Base-by-base conservation (phyloP, 2,329 filamentous ascomycete species). In the Magnaporthiopsis rhizophila region DNA sequence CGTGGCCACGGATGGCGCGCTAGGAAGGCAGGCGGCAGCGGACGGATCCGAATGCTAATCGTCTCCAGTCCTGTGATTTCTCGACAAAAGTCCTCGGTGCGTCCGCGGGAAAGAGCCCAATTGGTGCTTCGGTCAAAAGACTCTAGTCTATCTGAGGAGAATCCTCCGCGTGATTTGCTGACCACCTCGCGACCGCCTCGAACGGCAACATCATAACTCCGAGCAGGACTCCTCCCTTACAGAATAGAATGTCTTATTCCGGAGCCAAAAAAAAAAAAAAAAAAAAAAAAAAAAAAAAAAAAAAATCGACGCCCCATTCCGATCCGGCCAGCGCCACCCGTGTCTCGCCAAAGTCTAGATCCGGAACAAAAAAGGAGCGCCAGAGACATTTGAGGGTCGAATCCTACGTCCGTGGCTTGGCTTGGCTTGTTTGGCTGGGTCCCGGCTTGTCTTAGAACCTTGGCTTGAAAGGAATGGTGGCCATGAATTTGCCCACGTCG, bases 401-500 rank as follows among this genome's bases (percentile, higher is more conserved):
- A 53, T 53, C 45, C 45, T 21, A 3, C 45, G 21, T 24, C 45
- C 18, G 3, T 53, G 45, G 45, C 45, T n/a, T 53, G n/a, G 4
- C 30, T 30, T 30, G 30, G 30, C 30, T 30, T 30, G 30, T 30
- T 30, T 30, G 30, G 15, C 45, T 7, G 45, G 45, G 21, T 3
- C 7, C 45, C 45, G 1, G n/a, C 21, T 24, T 3, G 45, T 24
- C 57, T 58, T 12, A 58, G 57, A 58, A 58, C 57, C 13, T 58
- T 12, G 57, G 57, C 57, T 30, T 28, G 57, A 58, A 58, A 24
- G 57, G 57, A 21, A 58, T 58, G 30, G 57, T 58, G 26, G 24
- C 18, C 57, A 58, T 30, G 12, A 58, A 58, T 15, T 32, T 15
- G 12, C 30, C 26, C 11, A 67, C 58, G 62, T 74, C 69, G 18